Evolutionary conservation across 2,329 filamentous ascomycete species (phyloP).

Genomic region (Paecilomyces variotii): DNA sequence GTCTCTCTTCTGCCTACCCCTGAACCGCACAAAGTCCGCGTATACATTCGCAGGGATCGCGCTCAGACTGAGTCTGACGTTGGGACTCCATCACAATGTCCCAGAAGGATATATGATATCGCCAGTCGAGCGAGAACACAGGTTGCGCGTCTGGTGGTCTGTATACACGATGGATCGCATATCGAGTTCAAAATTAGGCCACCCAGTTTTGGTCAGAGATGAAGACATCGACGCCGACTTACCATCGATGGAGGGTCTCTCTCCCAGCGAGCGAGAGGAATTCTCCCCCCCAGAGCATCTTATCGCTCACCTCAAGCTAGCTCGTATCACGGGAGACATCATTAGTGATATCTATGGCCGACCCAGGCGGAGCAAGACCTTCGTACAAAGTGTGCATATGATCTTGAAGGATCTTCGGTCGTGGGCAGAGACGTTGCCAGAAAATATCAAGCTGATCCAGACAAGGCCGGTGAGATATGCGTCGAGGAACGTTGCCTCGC

Average conservation of each 20-base stretch:
- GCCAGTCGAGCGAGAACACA: conserved; percentile 8
- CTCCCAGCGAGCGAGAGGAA: conserved; percentile 5
- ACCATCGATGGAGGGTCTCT: conserved; percentile 8
- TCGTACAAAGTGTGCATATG: conserved; percentile 10
- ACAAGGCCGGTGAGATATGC: conserved; percentile 4
- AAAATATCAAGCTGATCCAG: conserved; percentile 7
- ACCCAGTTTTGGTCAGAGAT: conserved; percentile 7
- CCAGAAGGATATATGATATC: conserved; percentile 7
- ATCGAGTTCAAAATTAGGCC: conserved; percentile 9
- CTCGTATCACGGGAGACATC: conserved; percentile 8
- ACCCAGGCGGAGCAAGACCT: conserved; percentile 3
- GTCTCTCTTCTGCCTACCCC: conserved; percentile 7
- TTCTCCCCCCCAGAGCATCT: conserved; percentile 8
- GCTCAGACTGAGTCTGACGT: conserved; percentile 7
- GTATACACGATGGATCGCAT: conserved; percentile 9
- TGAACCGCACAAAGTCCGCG: conserved; percentile 8
- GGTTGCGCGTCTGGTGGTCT: conserved; percentile 9
- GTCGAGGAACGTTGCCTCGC: conserved; percentile 8
- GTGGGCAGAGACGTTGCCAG: conserved; percentile 8
- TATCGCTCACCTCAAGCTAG: conserved; percentile 7
- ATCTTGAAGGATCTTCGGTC: conserved; percentile 8
- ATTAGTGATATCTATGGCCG: conserved; percentile 9
- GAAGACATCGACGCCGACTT: conserved; percentile 9
- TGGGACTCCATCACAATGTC: conserved; percentile 8
- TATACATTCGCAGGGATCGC: conserved; percentile 10